Percentiles rank a stretch among this genome's conserved stretches.
Evolutionary conservation across 2,329 filamentous ascomycete species (phyloP).

Genomic region (Aspergillus sp.): DNA sequence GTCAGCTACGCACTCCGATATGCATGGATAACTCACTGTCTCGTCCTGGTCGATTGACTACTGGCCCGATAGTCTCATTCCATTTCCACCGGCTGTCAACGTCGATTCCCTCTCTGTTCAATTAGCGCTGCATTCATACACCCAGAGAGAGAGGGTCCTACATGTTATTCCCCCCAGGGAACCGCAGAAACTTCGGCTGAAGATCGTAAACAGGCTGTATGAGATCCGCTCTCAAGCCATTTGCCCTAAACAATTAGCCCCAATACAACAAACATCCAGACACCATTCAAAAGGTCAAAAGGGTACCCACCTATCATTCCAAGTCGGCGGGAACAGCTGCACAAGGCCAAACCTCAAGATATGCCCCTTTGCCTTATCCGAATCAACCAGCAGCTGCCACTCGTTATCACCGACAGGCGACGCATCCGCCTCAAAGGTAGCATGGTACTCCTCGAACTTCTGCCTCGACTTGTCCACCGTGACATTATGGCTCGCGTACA

Average conservation of each 20-base stretch:
- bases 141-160: constrained; percentile 12
- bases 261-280: not conserved
- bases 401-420: constrained; percentile 28
- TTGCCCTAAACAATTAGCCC: constrained; percentile 30
- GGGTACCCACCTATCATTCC: constrained; percentile 15
- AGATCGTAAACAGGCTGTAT: constrained; percentile 54
- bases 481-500: constrained; percentile 28
- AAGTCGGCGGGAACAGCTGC: constrained; percentile 29
- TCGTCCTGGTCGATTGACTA: constrained; percentile 52
- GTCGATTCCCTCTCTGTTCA: constrained; percentile 25
- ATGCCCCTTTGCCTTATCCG: constrained; percentile 18
- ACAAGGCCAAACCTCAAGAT: constrained; percentile 27
- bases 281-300: not conserved
- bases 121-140: not conserved
- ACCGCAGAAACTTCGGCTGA: constrained; percentile 60
- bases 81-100: constrained; percentile 38
- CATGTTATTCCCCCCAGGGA: constrained; percentile 67
- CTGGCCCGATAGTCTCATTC: constrained; percentile 45
- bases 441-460: constrained; percentile 22
- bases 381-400: constrained; percentile 29
- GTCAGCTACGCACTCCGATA: not conserved
- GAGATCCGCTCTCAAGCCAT: constrained; percentile 59
- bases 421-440: constrained; percentile 22
- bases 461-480: constrained; percentile 23
- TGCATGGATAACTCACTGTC: constrained; percentile 29